A percentile compares a stretch with the other conserved stretches of the same genome.
phyloP scores from a whole-genome alignment of 1,284 basidiomycete genomes.

The Phaffia rhodozyma region DNA sequence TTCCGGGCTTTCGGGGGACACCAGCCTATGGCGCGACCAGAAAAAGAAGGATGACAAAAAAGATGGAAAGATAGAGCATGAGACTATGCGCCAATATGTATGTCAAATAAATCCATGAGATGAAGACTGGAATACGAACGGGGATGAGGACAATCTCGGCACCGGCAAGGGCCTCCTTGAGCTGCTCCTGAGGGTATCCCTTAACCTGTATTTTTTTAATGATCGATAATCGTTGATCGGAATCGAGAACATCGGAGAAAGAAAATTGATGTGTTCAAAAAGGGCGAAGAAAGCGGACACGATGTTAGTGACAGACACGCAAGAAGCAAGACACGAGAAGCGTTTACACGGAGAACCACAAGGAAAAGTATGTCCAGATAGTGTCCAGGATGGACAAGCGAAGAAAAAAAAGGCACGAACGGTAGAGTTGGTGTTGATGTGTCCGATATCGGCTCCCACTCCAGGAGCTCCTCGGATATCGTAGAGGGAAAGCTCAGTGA shows the following conservation, averaged over 20 bases:
- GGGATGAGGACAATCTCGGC: constrained; percentile 80
- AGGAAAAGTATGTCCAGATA: background rate
- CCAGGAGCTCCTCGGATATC: constrained; percentile 86
- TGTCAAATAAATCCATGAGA: no score
- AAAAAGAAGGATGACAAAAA: background rate
- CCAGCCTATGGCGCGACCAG: constrained; percentile 5
- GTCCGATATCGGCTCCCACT: constrained; percentile 79
- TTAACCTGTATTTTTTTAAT: constrained; percentile 72
- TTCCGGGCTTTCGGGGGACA: constrained; percentile 77
- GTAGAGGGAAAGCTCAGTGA: constrained; percentile 53
- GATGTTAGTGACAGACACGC: no score
- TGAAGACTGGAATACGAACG: constrained; percentile 47
- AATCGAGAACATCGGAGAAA: constrained; percentile 34
- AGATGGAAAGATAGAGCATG: background rate
- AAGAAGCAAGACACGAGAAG: background rate
- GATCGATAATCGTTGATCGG: constrained; percentile 88
- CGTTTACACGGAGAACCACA: background rate
- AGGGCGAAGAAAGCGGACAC: background rate
- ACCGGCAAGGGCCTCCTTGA: constrained; percentile 32
- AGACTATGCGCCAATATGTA: no score
- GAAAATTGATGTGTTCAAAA: background rate
- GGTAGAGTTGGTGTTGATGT: constrained; percentile 47
- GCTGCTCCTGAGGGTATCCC: constrained; percentile 37
- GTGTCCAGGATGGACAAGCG: background rate
- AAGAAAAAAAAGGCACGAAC: background rate